Percentiles rank a stretch among this genome's conserved stretches.
These are phyloP conservation scores for Corylus americana DNA, from an alignment of 306 rosid genomes.

Conservation along the genomic window DNA sequence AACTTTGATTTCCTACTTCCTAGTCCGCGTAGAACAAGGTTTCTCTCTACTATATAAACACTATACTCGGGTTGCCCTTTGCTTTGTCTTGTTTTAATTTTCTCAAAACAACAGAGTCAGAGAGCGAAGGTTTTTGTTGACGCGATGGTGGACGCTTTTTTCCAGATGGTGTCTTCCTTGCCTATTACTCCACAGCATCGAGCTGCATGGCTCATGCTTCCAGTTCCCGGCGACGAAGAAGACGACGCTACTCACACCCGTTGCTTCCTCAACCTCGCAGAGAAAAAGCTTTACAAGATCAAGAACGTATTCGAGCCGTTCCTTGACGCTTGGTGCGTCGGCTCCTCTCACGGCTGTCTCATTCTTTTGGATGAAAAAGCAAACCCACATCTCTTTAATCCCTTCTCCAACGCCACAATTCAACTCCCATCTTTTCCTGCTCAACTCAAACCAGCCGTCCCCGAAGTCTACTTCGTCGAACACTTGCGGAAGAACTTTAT, in stretches of 20 bases:
- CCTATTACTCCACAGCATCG: neutral
- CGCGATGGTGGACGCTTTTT: neutral
- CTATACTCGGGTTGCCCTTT: no score
- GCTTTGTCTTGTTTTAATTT: no score
- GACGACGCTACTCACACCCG: neutral
- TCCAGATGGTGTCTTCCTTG: neutral
- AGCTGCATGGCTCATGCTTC: conserved; percentile 16
- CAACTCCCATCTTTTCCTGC: neutral
- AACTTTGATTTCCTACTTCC: no score
- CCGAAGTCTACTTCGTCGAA: neutral
- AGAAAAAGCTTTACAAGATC: neutral
- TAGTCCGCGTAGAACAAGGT: no score
- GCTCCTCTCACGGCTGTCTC: neutral
- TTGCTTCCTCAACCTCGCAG: conserved; percentile 1
- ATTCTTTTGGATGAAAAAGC: neutral
- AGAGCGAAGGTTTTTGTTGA: no score
- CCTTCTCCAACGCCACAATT: neutral
- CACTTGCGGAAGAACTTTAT: neutral
- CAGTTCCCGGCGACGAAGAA: neutral
- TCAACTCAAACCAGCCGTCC: neutral
- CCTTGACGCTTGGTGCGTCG: neutral
- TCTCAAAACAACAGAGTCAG: no score
- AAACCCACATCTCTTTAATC: neutral
- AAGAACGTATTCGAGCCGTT: neutral
- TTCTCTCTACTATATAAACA: no score